Base-by-base conservation (phyloP, 106 monocot species). In the Dioscorea dumetorum region DNA sequence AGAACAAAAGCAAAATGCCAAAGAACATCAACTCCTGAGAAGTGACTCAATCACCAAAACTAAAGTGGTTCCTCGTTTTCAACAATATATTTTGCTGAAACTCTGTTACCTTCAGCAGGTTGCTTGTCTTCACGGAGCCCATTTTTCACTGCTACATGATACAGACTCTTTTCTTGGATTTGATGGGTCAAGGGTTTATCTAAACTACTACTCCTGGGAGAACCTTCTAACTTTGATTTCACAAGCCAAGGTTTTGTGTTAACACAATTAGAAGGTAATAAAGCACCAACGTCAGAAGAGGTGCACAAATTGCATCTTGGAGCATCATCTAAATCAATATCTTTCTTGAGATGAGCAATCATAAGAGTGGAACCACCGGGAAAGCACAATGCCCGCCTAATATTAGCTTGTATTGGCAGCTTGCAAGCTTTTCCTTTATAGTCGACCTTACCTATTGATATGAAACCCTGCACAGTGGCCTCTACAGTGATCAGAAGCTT, bases 291-390 rank as follows among this genome's bases (percentile, higher is more conserved):
- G 10, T 74, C 68, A 2, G 41, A 52, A 72, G 48, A 69, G 28
- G 3, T 3, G 12, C 33, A 57, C 24, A 49, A 63, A 13, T 33
- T 63, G 62, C 23, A 54, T 41, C 70, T 20, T 52, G 54, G 52
- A 69, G 58, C 33, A 14, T 77, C 50, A 20, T 22, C 58, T 24
- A 59, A 31, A 62, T 16, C 16, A 41, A 54, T 58, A 62, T 77
- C 62, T 41, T 62, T 81, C 61, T 75, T 83, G 48, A 87, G 72
- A 74, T 85, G 72, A 50, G 87, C 54, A 82, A 85, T 78, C 94
- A 94, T 94, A 67, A 94, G 94, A 64, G 73, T 94, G 18, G 89
- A 86, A 78, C 73, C 74, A 66, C 94, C 89, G 72, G 89, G 94
- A 90, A 90, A 94, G 75, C 81, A 87, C 53, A 94, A 72, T 58